phyloP scores from a whole-genome alignment of 441 rosid genomes.

The Cnidoscolus chayamansa region DNA sequence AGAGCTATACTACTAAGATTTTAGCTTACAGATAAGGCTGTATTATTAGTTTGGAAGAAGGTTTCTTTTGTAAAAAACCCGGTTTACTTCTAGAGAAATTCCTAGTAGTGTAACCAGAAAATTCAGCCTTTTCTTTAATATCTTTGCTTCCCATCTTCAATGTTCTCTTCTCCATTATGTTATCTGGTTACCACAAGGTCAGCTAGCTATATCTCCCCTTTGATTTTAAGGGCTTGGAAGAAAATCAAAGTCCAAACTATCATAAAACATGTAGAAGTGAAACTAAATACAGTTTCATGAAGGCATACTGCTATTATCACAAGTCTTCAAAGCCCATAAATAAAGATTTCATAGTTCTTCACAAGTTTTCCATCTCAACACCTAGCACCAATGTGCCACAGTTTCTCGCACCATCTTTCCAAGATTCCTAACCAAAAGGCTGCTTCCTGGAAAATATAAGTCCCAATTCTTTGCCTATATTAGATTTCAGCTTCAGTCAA shows the following conservation, averaged over 20 bases:
- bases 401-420: not conserved
- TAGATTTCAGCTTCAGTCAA: not conserved
- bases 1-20: no score
- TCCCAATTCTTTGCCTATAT: constrained; percentile 1
- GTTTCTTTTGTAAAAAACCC: no score
- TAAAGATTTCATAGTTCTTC: not conserved
- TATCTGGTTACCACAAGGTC: no score
- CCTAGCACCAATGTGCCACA: not conserved
- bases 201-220: no score
- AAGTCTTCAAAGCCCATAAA: constrained; percentile 1
- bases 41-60: no score
- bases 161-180: no score
- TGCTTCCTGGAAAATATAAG: not conserved
- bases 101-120: no score
- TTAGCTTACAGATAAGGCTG: no score
- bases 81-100: no score
- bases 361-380: not conserved
- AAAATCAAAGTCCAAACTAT: not conserved
- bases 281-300: not conserved
- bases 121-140: no score
- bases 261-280: not conserved
- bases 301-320: not conserved
- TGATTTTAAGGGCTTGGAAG: not conserved
- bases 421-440: not conserved
- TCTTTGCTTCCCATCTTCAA: no score